Conservation (phyloP, 768 basidiomycete genomes). For the Tremella fuciformis region DNA sequence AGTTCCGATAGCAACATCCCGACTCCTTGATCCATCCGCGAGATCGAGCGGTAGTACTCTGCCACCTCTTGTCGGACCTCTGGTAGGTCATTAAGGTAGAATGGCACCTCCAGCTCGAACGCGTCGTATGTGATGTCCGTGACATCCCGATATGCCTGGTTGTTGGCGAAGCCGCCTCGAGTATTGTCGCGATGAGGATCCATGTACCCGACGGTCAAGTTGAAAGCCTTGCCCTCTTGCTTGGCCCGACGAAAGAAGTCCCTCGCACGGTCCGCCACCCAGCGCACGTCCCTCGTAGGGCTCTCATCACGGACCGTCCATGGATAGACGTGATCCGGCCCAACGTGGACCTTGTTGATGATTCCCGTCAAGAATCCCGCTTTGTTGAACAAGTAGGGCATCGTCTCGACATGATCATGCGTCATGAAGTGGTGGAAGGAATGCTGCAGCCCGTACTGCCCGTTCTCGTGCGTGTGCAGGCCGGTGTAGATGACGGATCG, state of each 20-base stretch:
- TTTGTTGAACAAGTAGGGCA: constrained; percentile 19
- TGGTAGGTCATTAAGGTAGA: constrained; percentile 21
- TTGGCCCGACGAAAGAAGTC: constrained; percentile 20
- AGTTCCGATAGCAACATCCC: constrained; percentile 22
- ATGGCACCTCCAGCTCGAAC: constrained; percentile 15
- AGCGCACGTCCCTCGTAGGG: constrained; percentile 17
- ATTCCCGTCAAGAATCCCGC: constrained; percentile 25
- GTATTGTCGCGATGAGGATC: constrained; percentile 28
- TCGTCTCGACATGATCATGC: constrained; percentile 19
- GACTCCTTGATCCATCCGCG: constrained; percentile 27
- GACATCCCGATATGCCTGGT: background rate
- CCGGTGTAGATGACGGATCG: constrained; percentile 32
- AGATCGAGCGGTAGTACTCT: constrained; percentile 26
- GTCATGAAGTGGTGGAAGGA: constrained; percentile 21
- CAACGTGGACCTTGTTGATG: constrained; percentile 29
- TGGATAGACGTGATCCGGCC: constrained; percentile 19
- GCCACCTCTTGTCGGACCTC: constrained; percentile 18
- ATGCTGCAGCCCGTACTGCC: constrained; percentile 24
- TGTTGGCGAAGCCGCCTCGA: constrained; percentile 26
- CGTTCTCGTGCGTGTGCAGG: constrained; percentile 32
- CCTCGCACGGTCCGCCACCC: constrained; percentile 21
- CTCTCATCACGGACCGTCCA: constrained; percentile 21
- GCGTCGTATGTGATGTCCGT: constrained; percentile 5
- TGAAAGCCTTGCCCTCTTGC: constrained; percentile 20
- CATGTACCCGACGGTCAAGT: constrained; percentile 21